These are phyloP conservation scores for Geranium brycei DNA, from an alignment of 345 rosid species.

Conservation along the genomic window DNA sequence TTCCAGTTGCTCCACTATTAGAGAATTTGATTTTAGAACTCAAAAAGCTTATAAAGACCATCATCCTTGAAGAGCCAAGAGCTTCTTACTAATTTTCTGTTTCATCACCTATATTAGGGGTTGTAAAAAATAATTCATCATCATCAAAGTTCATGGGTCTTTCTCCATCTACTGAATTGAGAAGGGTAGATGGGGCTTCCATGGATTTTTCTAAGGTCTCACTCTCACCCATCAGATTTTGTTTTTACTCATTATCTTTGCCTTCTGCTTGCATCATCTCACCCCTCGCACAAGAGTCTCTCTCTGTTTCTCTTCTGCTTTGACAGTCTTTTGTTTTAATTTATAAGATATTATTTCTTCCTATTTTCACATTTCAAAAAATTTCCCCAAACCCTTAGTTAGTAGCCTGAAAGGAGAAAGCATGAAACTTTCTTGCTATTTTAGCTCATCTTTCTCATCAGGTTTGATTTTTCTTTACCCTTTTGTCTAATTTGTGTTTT, in stretches of 20 bases:
- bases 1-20: not conserved
- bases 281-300: not conserved
- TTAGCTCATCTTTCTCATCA: slow-evolving; percentile 24
- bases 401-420: slow-evolving; percentile 22
- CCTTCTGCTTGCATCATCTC: not conserved
- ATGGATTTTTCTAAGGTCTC: not conserved
- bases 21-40: not conserved
- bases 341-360: too few relatives aligned
- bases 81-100: not conserved
- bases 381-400: not conserved
- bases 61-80: not conserved
- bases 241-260: not conserved
- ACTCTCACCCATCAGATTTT: not conserved
- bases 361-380: not conserved
- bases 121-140: too few relatives aligned
- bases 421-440: slow-evolving; percentile 9
- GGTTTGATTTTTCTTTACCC: slow-evolving; percentile 1
- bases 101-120: not conserved
- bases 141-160: not conserved
- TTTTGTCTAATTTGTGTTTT: too few relatives aligned
- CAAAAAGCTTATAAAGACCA: not conserved
- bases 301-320: too few relatives aligned
- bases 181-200: not conserved
- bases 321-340: too few relatives aligned
- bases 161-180: not conserved